phyloP scores from a whole-genome alignment of 257 asterid species.

The Linderniella brevidens region DNA sequence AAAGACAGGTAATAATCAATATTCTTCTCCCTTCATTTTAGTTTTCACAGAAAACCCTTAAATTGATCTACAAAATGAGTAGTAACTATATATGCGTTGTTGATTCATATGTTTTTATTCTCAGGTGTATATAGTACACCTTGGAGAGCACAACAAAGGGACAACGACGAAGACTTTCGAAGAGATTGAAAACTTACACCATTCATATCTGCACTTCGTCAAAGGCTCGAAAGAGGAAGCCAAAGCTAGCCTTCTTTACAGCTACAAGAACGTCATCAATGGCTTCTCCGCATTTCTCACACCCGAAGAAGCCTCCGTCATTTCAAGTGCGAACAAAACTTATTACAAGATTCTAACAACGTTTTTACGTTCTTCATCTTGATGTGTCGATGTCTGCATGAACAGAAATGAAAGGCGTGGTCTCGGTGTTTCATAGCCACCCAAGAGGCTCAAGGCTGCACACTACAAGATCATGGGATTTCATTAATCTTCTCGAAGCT shows the following conservation, averaged over 20 bases:
- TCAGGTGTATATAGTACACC: conserved; percentile 66
- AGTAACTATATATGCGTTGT: no score
- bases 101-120: no score
- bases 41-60: no score
- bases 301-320: conserved; percentile 35
- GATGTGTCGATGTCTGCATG: no score
- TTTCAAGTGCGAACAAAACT: conserved; percentile 26
- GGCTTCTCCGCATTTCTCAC: conserved; percentile 86
- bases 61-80: no score
- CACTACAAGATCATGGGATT: conserved; percentile 93
- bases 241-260: conserved; percentile 57
- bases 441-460: conserved; percentile 49
- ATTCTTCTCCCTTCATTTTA: no score
- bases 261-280: conserved; percentile 76
- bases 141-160: conserved; percentile 51
- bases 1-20: no score
- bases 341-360: not conserved
- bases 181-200: conserved; percentile 57
- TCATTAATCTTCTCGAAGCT: conserved; percentile 36
- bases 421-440: conserved; percentile 43
- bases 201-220: conserved; percentile 46
- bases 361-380: not conserved
- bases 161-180: conserved; percentile 18
- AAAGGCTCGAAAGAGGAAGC: conserved; percentile 60
- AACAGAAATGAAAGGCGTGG: conserved; percentile 57